phyloP scores from a whole-genome alignment of 176 grass and related monocot genomes.

The Rhipidocladum racemiflorum region DNA sequence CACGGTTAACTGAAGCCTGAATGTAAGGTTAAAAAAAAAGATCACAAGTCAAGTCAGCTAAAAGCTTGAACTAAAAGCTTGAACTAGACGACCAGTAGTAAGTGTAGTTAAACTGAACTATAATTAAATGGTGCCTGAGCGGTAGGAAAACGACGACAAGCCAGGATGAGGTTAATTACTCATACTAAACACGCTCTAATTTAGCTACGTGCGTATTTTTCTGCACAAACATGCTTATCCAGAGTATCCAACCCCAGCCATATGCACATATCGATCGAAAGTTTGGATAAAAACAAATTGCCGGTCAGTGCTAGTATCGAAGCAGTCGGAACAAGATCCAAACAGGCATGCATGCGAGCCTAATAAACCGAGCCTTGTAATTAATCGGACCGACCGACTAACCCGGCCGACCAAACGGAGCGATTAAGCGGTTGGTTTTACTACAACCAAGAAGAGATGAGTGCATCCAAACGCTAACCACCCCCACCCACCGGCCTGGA shows the following conservation, averaged over 20 bases:
- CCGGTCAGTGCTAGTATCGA: background rate
- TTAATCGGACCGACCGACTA: background rate
- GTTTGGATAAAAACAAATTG: background rate
- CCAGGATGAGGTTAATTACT: background rate
- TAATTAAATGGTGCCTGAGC: background rate
- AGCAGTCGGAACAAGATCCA: background rate
- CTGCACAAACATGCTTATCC: background rate
- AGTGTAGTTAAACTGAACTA: background rate
- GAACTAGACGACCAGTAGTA: background rate
- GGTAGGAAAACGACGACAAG: background rate
- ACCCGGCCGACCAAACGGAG: conserved; percentile 5
- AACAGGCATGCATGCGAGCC: background rate
- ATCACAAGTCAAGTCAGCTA: background rate
- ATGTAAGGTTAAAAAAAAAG: background rate
- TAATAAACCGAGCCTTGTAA: background rate
- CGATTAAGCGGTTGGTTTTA: background rate
- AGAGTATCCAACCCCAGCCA: background rate
- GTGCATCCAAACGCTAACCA: background rate
- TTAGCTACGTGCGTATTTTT: too few relatives aligned
- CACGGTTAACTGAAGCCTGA: background rate
- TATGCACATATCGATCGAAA: background rate
- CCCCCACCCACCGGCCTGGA: background rate
- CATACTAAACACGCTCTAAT: too few relatives aligned
- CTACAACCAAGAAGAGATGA: background rate
- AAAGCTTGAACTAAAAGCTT: background rate